Evolutionary conservation across 1,284 basidiomycete genomes (phyloP), one percentile per base, ranked within the genome.

Genomic region (Flammula alnicola): DNA sequence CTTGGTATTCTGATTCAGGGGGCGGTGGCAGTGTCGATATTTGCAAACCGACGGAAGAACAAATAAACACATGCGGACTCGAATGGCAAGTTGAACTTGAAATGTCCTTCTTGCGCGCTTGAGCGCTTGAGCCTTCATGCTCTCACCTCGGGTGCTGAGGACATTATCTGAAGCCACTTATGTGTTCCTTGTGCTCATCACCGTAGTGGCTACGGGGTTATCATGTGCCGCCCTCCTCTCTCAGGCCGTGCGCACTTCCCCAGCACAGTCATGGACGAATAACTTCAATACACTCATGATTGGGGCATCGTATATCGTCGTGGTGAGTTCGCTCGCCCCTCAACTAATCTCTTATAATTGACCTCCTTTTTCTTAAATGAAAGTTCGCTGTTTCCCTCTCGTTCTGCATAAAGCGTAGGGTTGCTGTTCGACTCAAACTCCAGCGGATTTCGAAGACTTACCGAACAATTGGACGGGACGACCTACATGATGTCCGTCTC

Each of bases 391-490:
- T 74, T 2, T 86, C 86, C 6, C 49, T 88, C 19, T 67, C 78
- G 7, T 75, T 86, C 55, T 89, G 83, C 59, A 66, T 80, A 46
- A 88, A 88, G 47, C 79, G 88, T 32, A 74, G 85, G 44, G 74
- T 90, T 35, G 78, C 82, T 1, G 79, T 89, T 31, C 76, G 80
- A 37, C 65, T 79, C 54, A 77, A 76, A 63, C 69, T 91, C 42
- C 80, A 83, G 58, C 73, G 80, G 23, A 89, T 93, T 60, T 88
- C 90, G 19, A 91, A 86, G 64, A 76, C 80, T 2, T 84, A 87
- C 61, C 76, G 79, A 39, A 80, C 80, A 2, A 75, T 87, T 30
- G 76, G 79, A 37, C 74, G 72, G 51, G 75, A 77, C 5, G 89
- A 93, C 59, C 69, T 89, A n/a, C 87, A 89, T n/a, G 79, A 84